Percentiles rank a stretch among this genome's conserved stretches.
Evolutionary conservation across 1,284 basidiomycete genomes (phyloP).

Genomic region (Mrakiaceae sp.): DNA sequence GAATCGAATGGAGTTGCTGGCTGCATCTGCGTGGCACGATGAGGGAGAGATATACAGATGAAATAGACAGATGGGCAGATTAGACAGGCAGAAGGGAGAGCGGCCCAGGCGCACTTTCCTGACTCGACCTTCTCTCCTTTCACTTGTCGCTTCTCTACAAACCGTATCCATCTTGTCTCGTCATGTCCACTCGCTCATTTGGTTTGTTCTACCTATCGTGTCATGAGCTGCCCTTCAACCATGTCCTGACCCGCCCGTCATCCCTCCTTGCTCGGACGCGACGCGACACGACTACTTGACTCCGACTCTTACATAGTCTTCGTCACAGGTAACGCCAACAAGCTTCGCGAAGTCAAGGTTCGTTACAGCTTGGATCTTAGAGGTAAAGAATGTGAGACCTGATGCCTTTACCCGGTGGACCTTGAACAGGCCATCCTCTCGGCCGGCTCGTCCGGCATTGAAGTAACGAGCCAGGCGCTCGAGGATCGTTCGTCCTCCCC

Average conservation of each 20-base stretch:
- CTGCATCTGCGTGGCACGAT: too few relatives aligned
- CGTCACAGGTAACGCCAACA: slow-evolving; percentile 90
- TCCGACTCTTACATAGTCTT: slow-evolving; percentile 48
- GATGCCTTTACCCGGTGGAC: too few relatives aligned
- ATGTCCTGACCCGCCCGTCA: too few relatives aligned
- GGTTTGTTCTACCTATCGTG: too few relatives aligned
- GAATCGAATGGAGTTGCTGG: too few relatives aligned
- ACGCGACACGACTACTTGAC: too few relatives aligned
- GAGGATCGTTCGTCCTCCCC: slow-evolving; percentile 25
- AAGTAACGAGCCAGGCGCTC: slow-evolving; percentile 28
- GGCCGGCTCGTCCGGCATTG: slow-evolving; percentile 26
- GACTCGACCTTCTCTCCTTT: neutral
- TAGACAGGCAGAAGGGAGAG: too few relatives aligned
- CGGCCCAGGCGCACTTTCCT: neutral
- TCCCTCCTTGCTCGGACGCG: too few relatives aligned
- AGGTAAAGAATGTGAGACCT: neutral
- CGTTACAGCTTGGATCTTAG: slow-evolving; percentile 27
- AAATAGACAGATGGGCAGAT: too few relatives aligned
- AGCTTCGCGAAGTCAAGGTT: slow-evolving; percentile 73
- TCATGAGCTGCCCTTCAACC: too few relatives aligned
- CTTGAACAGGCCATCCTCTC: slow-evolving; percentile 27
- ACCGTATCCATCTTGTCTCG: neutral
- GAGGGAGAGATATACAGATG: too few relatives aligned
- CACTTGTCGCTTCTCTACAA: neutral
- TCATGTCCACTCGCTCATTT: neutral